Conservation (phyloP, 805 yeast genomes). For the Candida palmyrensis region DNA sequence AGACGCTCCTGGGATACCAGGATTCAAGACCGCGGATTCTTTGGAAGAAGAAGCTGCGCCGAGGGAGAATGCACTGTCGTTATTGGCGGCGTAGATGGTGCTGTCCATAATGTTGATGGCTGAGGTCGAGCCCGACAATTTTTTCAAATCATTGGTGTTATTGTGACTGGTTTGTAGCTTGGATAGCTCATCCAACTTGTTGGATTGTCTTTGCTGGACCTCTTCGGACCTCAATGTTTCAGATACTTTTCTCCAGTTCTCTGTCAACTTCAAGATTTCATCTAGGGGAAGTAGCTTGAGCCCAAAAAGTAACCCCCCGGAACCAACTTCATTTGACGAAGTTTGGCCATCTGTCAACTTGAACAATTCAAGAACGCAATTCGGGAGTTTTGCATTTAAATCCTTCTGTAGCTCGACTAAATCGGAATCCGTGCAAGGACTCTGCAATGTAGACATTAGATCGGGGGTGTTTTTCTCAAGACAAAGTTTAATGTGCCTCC, state of each 20-base stretch:
- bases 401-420: conserved; percentile 80
- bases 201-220: conserved; percentile 15
- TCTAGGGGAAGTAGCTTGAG: conserved; percentile 76
- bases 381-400: conserved; percentile 67
- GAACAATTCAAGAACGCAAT: conserved; percentile 75
- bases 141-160: conserved; percentile 7
- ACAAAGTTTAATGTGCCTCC: conserved; percentile 91
- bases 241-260: conserved; percentile 78
- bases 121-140: conserved; percentile 5
- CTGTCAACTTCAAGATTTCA: conserved; percentile 73
- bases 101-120: conserved; percentile 1
- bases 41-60: background rate
- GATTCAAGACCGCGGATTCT: background rate
- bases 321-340: conserved; percentile 55
- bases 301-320: conserved; percentile 73
- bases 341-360: conserved; percentile 86
- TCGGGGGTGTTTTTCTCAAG: conserved; percentile 74
- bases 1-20: conserved; percentile 3
- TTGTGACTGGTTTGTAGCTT: conserved; percentile 17
- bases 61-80: conserved; percentile 10
- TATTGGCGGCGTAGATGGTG: conserved; percentile 2
- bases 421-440: conserved; percentile 77
- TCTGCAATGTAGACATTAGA: conserved; percentile 68
- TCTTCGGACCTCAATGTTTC: conserved; percentile 26
- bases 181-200: conserved; percentile 15